phyloP scores from a whole-genome alignment of 768 basidiomycete species.

The Mycena rebaudengoi region DNA sequence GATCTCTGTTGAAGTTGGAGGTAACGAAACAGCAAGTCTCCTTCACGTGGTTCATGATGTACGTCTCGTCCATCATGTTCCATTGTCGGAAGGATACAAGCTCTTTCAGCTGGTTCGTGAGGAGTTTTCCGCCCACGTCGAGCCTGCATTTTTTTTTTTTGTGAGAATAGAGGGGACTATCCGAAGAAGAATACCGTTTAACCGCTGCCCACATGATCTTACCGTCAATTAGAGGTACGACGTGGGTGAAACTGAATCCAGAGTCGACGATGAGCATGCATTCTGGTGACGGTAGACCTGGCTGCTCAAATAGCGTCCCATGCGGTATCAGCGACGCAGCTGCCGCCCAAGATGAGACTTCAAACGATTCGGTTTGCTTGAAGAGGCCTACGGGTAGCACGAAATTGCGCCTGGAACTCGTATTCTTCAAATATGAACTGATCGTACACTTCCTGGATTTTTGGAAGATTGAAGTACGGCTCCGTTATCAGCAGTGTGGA shows the following conservation, averaged over 20 bases:
- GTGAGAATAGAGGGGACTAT: slow-evolving; percentile 24
- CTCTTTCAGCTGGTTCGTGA: slow-evolving; percentile 96
- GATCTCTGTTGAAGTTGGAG: slow-evolving; percentile 71
- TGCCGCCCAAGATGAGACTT: slow-evolving; percentile 44
- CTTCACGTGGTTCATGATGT: slow-evolving; percentile 93
- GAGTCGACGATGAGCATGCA: slow-evolving; percentile 88
- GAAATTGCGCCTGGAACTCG: slow-evolving; percentile 85
- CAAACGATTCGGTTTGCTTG: slow-evolving; percentile 26
- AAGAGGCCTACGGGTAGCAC: slow-evolving; percentile 75
- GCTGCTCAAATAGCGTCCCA: slow-evolving; percentile 71
- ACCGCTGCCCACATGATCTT: slow-evolving; percentile 82
- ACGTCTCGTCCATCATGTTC: slow-evolving; percentile 98
- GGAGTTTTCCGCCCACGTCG: slow-evolving; percentile 93
- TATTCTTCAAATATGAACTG: slow-evolving; percentile 98
- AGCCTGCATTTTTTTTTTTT: slow-evolving; percentile 59
- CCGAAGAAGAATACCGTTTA: too few species aligned
- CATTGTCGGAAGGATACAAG: slow-evolving; percentile 94
- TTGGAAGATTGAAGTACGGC: slow-evolving; percentile 93
- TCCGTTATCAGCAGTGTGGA: slow-evolving; percentile 89
- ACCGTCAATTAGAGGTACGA: slow-evolving; percentile 83
- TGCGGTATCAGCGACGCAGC: slow-evolving; percentile 84
- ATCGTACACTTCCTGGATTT: slow-evolving; percentile 92
- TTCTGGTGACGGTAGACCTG: slow-evolving; percentile 65
- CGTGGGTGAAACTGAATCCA: slow-evolving; percentile 95
- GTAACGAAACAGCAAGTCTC: slow-evolving; percentile 92